Conservation (phyloP, 2,329 filamentous ascomycete genomes). For the Venturia effusa region DNA sequence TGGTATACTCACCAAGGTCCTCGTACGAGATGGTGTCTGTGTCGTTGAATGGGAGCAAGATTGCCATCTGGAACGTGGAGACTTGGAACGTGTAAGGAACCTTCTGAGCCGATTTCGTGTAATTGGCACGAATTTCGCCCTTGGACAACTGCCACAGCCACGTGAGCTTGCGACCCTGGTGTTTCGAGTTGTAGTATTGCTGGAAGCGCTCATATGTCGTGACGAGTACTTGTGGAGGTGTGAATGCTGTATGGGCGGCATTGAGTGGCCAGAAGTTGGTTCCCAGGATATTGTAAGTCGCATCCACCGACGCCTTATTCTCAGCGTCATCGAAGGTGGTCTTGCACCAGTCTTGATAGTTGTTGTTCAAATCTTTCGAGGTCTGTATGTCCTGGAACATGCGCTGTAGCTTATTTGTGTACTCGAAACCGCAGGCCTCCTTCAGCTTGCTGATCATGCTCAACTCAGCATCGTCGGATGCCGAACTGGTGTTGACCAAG, state of each 20-base stretch:
- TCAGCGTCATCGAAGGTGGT: conserved; percentile 54
- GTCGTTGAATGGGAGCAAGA: conserved; percentile 90
- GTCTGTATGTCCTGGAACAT: conserved; percentile 99
- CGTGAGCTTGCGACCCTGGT: conserved; percentile 89
- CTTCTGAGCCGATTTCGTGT: conserved; percentile 65
- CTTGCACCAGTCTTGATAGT: conserved; percentile 70
- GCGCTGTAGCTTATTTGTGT: conserved; percentile 97
- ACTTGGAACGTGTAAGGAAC: conserved; percentile 95
- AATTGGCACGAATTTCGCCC: conserved; percentile 89
- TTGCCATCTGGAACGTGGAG: conserved; percentile 95
- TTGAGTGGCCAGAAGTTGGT: conserved; percentile 96
- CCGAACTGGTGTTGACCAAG: conserved; percentile 87
- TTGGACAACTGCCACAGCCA: conserved; percentile 99
- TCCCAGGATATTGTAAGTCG: conserved; percentile 83
- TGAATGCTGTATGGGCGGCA: conserved; percentile 78
- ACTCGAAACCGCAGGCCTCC: conserved; percentile 96
- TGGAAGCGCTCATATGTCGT: conserved; percentile 83
- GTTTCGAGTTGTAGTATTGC: conserved; percentile 90
- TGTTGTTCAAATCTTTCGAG: conserved; percentile 88
- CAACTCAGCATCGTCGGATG: conserved; percentile 92
- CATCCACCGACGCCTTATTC: conserved; percentile 63
- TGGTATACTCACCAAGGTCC: conserved; percentile 73
- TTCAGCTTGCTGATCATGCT: conserved; percentile 99
- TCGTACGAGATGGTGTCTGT: conserved; percentile 75
- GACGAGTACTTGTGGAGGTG: conserved; percentile 72